Base-by-base conservation (phyloP, 2,329 filamentous ascomycete genomes). In the Dendryphion nanum region DNA sequence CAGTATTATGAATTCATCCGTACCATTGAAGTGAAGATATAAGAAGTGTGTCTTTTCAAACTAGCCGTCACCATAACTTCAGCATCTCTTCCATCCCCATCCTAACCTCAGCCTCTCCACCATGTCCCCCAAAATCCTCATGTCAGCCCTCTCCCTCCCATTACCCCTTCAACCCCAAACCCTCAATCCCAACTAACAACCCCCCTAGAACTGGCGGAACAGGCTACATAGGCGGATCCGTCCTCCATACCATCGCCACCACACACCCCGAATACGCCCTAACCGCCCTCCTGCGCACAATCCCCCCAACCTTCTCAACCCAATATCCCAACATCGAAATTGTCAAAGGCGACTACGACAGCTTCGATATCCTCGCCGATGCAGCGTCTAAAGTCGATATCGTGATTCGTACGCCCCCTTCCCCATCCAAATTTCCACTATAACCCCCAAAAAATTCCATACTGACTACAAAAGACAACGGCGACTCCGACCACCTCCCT, bases 211-310 rank as follows among this genome's bases (percentile, higher is more conserved):
- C 73, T 21, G 74, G 74, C 15, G 67, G 57, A 4, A 76, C 74
- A 13, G 75, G 75, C 20, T 78, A 77, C 50, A 76, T 78, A 33
- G 75, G 75, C 5, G 75, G 76, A 20, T 73, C 75, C 35, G 66
- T 69, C 26, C 63, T 78, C n/a, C 70, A 71, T 42, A 61, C 63
- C 4, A 50, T 78, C 23, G 55, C 59, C 28, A 59, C 69, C 30
- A 55, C 65, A 4, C 73, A 77, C 45, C 72, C 72, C 6, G 68
- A 74, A 18, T 75, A 67, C 44, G 51, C 67, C 30, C 63, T 72
- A 42, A 71, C 71, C 3, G 66, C 60, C 6, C 55, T 76, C 2
- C 69, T 76, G 0, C 66, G 73, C 21, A 66, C 64, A 33, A 17
- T 64, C 51, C 30, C 56, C 33, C 18, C 55, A 65, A 15, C 29